phyloP scores from a whole-genome alignment of 352 stramenopile species.

The Phytophthora chlamydospora region DNA sequence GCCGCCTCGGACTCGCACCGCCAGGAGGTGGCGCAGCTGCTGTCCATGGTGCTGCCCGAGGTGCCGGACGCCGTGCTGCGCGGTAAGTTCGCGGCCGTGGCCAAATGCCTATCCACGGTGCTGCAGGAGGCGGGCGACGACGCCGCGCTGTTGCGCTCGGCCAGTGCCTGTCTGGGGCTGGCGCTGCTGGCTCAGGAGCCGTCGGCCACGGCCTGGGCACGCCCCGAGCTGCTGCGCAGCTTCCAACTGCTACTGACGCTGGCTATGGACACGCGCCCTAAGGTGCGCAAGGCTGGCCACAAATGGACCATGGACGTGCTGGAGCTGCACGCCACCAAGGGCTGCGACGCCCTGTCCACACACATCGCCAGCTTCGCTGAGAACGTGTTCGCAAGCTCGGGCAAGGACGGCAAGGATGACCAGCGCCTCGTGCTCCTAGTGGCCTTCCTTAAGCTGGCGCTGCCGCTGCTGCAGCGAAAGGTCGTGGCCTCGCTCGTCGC shows the following conservation, averaged over 20 bases:
- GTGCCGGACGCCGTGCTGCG: slow-evolving; percentile 79
- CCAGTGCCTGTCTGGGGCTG: slow-evolving; percentile 65
- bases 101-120: slow-evolving; percentile 72
- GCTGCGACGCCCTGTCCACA: slow-evolving; percentile 82
- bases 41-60: slow-evolving; percentile 76
- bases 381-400: slow-evolving; percentile 71
- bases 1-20: slow-evolving; percentile 72
- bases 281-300: slow-evolving; percentile 85
- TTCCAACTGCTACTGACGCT: slow-evolving; percentile 84
- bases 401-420: slow-evolving; percentile 64
- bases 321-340: slow-evolving; percentile 66
- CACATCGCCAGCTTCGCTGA: slow-evolving; percentile 89
- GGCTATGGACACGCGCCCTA: slow-evolving; percentile 78
- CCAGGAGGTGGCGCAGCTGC: slow-evolving; percentile 78
- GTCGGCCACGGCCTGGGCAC: slow-evolving; percentile 60
- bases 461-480: slow-evolving; percentile 83
- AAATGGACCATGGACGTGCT: slow-evolving; percentile 79
- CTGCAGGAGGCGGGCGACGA: slow-evolving; percentile 75
- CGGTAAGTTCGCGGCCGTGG: slow-evolving; percentile 76
- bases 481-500: slow-evolving; percentile 81
- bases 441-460: slow-evolving; percentile 77
- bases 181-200: slow-evolving; percentile 78
- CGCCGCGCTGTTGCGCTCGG: slow-evolving; percentile 64
- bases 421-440: slow-evolving; percentile 79
- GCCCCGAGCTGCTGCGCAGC: slow-evolving; percentile 70